Evolutionary conservation across 345 rosid genomes (phyloP).

Genomic region (Gossypium herbaceum): DNA sequence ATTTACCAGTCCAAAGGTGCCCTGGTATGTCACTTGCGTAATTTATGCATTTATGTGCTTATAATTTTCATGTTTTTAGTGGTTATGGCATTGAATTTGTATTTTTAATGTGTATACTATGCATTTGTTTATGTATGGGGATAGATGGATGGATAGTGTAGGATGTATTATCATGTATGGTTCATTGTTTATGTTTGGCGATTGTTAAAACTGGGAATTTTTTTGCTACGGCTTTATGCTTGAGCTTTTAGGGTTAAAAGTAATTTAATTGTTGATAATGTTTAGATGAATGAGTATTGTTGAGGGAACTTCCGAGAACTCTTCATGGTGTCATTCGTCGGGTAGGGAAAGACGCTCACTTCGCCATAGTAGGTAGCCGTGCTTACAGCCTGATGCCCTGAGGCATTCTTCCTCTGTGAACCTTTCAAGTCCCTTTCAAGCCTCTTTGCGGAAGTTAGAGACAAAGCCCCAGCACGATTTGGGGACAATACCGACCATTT

Average conservation of each 20-base stretch:
- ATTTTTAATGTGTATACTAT: neutral
- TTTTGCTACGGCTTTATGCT: neutral
- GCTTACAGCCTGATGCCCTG: too few relatives aligned
- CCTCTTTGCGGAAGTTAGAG: too few relatives aligned
- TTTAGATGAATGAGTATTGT: neutral
- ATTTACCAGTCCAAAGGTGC: slow-evolving; percentile 84
- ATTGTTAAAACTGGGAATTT: neutral
- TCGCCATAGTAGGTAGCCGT: too few relatives aligned
- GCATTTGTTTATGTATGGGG: neutral
- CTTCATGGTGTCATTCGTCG: too few relatives aligned
- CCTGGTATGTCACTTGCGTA: slow-evolving; percentile 43
- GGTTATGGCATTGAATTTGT: neutral
- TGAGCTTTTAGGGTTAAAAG: neutral
- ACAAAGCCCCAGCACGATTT: too few relatives aligned
- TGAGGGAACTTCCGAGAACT: too few relatives aligned
- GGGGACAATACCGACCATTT: too few relatives aligned
- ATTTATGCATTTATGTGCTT: neutral
- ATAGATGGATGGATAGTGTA: neutral
- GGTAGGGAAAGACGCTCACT: too few relatives aligned
- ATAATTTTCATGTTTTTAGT: neutral
- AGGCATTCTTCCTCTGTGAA: too few relatives aligned
- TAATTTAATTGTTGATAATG: neutral
- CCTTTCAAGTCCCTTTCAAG: too few relatives aligned
- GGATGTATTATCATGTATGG: neutral
- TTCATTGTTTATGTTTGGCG: neutral